Evolutionary conservation across 1,284 basidiomycete genomes (phyloP).

Genomic region (Sporisorium graminicola): DNA sequence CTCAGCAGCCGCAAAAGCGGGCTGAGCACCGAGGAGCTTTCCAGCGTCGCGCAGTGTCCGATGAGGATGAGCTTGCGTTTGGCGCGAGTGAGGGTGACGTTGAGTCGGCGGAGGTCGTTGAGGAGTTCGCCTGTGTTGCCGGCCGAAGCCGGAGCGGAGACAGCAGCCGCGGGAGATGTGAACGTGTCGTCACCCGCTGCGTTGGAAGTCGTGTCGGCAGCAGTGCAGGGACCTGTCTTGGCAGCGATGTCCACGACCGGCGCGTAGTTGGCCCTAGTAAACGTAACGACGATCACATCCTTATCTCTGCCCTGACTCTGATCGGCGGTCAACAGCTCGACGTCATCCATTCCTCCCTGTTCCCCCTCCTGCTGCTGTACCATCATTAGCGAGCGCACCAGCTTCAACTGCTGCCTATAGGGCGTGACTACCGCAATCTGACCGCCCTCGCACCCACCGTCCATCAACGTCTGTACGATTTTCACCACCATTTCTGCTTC

Average conservation of each 20-base stretch:
- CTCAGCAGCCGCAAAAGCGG: constrained; percentile 13
- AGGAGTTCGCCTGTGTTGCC: constrained; percentile 55
- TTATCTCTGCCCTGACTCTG: constrained; percentile 90
- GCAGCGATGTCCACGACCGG: too few relatives aligned
- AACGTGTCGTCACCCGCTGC: not conserved
- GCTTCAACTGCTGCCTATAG: constrained; percentile 94
- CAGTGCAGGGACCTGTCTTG: not conserved
- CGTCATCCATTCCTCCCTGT: constrained; percentile 30
- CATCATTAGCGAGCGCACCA: constrained; percentile 74
- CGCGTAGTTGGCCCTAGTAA: constrained; percentile 55
- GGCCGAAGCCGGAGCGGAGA: too few relatives aligned
- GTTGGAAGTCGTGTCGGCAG: not conserved
- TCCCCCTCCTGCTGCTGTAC: not conserved
- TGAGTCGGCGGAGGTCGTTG: constrained; percentile 59
- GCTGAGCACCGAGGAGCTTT: constrained; percentile 1
- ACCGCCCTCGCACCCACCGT: constrained; percentile 76
- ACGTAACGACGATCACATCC: constrained; percentile 60
- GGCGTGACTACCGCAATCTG: constrained; percentile 90
- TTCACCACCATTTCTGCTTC: constrained; percentile 79
- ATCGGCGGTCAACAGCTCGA: constrained; percentile 95
- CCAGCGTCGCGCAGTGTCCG: constrained; percentile 52
- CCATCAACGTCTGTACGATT: constrained; percentile 77
- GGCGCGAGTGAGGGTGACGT: constrained; percentile 63
- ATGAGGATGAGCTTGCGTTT: constrained; percentile 73
- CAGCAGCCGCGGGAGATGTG: not conserved